These are phyloP conservation scores for Saccharomyces hybrid DNA, from an alignment of 1,139 yeast genomes.

Conservation along the genomic window DNA sequence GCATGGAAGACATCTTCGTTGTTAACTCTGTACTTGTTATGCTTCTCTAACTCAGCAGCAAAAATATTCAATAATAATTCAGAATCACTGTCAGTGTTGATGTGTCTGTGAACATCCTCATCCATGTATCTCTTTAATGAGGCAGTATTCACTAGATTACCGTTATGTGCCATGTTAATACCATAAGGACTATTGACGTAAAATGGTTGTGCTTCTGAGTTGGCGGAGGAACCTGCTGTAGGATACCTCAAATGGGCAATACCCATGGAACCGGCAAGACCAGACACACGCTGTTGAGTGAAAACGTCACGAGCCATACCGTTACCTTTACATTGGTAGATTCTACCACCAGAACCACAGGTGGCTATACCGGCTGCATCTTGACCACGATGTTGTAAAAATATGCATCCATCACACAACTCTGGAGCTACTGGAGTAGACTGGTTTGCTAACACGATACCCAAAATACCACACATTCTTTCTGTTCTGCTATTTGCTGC, in stretches of 20 bases:
- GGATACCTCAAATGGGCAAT: constrained; percentile 93
- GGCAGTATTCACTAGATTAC: constrained; percentile 82
- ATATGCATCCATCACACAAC: constrained; percentile 85
- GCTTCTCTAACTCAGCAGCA: constrained; percentile 85
- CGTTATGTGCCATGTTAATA: constrained; percentile 82
- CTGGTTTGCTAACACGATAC: constrained; percentile 76
- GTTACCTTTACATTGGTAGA: constrained; percentile 96
- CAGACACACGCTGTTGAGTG: constrained; percentile 70
- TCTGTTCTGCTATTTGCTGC: constrained; percentile 1
- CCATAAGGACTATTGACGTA: constrained; percentile 97
- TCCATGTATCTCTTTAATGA: constrained; percentile 75
- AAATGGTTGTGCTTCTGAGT: constrained; percentile 97
- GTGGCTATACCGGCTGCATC: constrained; percentile 99
- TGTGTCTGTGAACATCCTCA: constrained; percentile 91
- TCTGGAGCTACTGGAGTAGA: constrained; percentile 74
- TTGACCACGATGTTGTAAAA: constrained; percentile 95
- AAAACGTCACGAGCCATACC: constrained; percentile 98
- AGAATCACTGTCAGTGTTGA: constrained; percentile 93
- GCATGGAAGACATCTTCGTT: constrained; percentile 85
- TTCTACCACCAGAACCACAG: constrained; percentile 86
- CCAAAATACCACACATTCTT: constrained; percentile 89
- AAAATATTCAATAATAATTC: constrained; percentile 82
- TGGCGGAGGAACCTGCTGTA: constrained; percentile 96
- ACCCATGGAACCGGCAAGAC: constrained; percentile 90
- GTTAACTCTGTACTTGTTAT: constrained; percentile 88